phyloP scores from a whole-genome alignment of 345 rosid species.

The Rhodamnia argentea region DNA sequence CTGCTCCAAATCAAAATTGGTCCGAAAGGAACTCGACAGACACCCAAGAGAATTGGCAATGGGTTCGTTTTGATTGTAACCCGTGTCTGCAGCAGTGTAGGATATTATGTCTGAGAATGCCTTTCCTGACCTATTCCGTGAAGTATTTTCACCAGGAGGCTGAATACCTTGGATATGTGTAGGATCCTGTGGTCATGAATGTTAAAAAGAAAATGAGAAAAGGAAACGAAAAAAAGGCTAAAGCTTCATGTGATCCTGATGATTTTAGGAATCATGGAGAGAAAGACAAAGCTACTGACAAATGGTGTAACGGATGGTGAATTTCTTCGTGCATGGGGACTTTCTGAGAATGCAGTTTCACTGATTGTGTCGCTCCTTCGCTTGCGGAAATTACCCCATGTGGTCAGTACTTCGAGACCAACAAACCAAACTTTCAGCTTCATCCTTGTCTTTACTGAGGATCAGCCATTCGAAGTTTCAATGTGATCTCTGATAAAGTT shows the following conservation, averaged over 20 bases:
- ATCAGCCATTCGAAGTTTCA: conserved; percentile 64
- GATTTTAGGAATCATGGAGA: background rate
- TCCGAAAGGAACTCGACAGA: no score
- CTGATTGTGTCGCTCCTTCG: conserved; percentile 42
- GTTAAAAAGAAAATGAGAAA: background rate
- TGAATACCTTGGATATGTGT: conserved; percentile 37
- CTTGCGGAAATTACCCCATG: conserved; percentile 27
- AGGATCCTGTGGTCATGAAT: conserved; percentile 25
- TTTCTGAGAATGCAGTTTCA: conserved; percentile 31
- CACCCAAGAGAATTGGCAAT: conserved; percentile 11
- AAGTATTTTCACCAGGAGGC: conserved; percentile 23
- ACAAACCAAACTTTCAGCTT: conserved; percentile 92
- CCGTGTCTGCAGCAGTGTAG: conserved; percentile 38
- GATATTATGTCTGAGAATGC: conserved; percentile 57
- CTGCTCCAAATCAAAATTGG: no score
- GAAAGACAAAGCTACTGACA: conserved; percentile 23
- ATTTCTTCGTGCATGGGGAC: conserved; percentile 29
- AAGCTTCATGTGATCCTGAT: background rate
- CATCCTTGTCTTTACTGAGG: conserved; percentile 88
- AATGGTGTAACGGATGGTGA: conserved; percentile 41
- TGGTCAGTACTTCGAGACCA: conserved; percentile 63
- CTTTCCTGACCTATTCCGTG: conserved; percentile 52
- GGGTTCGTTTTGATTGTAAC: conserved; percentile 30
- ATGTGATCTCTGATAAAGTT: no score
- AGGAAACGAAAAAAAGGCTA: background rate